These are phyloP conservation scores for Pleurostoma richardsiae DNA, from an alignment of 2,329 filamentous ascomycete genomes.

Conservation along the genomic window DNA sequence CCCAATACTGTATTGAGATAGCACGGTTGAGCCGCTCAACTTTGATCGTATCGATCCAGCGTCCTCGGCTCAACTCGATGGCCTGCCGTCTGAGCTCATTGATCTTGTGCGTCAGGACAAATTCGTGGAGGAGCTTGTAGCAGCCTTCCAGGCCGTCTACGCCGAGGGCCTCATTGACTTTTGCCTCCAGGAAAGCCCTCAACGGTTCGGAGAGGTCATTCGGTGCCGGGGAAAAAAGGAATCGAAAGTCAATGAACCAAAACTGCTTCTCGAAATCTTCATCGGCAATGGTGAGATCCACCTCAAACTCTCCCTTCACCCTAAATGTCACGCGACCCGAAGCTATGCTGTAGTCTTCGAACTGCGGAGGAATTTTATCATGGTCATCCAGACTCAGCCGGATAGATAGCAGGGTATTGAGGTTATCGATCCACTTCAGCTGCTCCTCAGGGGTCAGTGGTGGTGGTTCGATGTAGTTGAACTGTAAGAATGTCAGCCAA, in stretches of 20 bases:
- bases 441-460: constrained; percentile 67
- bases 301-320: constrained; percentile 80
- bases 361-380: constrained; percentile 67
- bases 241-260: constrained; percentile 90
- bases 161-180: constrained; percentile 66
- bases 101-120: constrained; percentile 87
- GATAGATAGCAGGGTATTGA: constrained; percentile 79
- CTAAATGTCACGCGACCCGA: constrained; percentile 88
- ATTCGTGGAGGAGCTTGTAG: constrained; percentile 82
- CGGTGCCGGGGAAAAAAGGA: constrained; percentile 70
- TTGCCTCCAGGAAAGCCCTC: constrained; percentile 61
- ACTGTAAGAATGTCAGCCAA: constrained; percentile 33
- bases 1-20: constrained; percentile 89
- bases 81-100: constrained; percentile 77
- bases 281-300: constrained; percentile 85
- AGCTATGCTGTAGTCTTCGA: constrained; percentile 71
- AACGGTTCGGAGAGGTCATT: constrained; percentile 56
- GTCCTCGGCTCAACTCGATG: constrained; percentile 57
- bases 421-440: constrained; percentile 68
- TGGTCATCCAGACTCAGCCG: constrained; percentile 82
- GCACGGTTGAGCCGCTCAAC: constrained; percentile 77
- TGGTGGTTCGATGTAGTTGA: constrained; percentile 72
- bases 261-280: constrained; percentile 81
- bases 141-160: constrained; percentile 71
- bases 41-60: constrained; percentile 74